phyloP scores from a whole-genome alignment of 106 monocot genomes.

The Dendrobium huoshanense region DNA sequence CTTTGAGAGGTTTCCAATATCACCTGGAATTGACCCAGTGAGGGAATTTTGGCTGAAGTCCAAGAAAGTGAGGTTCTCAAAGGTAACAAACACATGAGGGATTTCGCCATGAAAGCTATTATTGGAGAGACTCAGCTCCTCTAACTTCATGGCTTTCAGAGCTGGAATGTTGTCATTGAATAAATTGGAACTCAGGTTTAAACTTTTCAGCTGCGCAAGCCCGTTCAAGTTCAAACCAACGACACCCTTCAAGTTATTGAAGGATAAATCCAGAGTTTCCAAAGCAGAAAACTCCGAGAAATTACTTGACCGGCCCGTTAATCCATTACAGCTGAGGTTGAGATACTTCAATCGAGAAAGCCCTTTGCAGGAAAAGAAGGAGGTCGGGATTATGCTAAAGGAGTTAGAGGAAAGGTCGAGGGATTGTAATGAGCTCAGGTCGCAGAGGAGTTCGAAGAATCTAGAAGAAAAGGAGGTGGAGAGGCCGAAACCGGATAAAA shows the following conservation, averaged over 20 bases:
- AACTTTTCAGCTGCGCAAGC: neutral
- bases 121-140: neutral
- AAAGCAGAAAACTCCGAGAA: slow-evolving; percentile 2
- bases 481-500: slow-evolving; percentile 2
- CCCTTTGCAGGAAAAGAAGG: slow-evolving; percentile 13
- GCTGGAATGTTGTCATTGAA: neutral
- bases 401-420: slow-evolving; percentile 14
- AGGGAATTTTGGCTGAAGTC: neutral
- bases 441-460: neutral
- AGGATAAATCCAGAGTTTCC: slow-evolving; percentile 9
- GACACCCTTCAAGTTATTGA: neutral
- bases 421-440: neutral
- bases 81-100: neutral
- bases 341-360: slow-evolving; percentile 11
- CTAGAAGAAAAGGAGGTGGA: neutral
- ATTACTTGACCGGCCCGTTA: neutral
- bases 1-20: slow-evolving; percentile 9
- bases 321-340: slow-evolving; percentile 2
- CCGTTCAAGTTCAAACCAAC: neutral
- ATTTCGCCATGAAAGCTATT: slow-evolving; percentile 6
- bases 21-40: slow-evolving; percentile 9
- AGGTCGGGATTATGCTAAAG: neutral
- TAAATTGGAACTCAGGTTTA: neutral
- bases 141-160: neutral
- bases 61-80: slow-evolving; percentile 6